These are phyloP conservation scores for Boletellus ananiceps DNA, from an alignment of 768 basidiomycete genomes.

Conservation along the genomic window DNA sequence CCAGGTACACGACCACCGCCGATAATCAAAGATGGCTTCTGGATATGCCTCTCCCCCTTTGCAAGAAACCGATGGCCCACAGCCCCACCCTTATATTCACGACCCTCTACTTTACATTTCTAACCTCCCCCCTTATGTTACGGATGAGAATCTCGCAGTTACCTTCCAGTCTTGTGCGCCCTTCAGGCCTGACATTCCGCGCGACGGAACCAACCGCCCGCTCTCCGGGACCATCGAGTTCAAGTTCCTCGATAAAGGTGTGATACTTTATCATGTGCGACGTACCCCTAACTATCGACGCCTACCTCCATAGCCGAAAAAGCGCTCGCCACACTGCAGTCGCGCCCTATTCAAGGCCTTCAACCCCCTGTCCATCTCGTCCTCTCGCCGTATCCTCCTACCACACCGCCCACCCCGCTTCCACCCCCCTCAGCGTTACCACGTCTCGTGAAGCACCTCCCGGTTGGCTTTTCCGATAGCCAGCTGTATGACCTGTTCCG, in stretches of 20 bases:
- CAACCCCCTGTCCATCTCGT: conserved; percentile 57
- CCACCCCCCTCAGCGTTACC: conserved; percentile 75
- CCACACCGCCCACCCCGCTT: conserved; percentile 66
- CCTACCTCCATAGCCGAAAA: conserved; percentile 62
- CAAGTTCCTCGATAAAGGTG: conserved; percentile 77
- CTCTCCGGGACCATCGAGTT: conserved; percentile 80
- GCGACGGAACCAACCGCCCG: conserved; percentile 49
- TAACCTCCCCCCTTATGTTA: conserved; percentile 65
- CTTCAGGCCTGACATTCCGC: conserved; percentile 71
- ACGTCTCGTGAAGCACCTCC: conserved; percentile 82
- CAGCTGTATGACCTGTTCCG: conserved; percentile 83
- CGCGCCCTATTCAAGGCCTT: conserved; percentile 61
- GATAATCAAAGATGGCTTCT: conserved; percentile 35
- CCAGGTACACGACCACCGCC: conserved; percentile 20
- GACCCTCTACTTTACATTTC: conserved; percentile 81
- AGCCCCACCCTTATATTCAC: conserved; percentile 77
- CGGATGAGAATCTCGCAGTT: conserved; percentile 72
- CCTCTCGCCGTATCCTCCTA: conserved; percentile 81
- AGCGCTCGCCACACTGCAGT: conserved; percentile 79
- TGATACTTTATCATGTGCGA: conserved; percentile 21
- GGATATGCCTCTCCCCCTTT: conserved; percentile 32
- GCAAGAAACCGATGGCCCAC: conserved; percentile 30
- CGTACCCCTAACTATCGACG: conserved; percentile 6
- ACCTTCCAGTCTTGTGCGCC: conserved; percentile 74
- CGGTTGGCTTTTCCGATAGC: conserved; percentile 59